Evolutionary conservation across 176 grass and related monocot species (phyloP).

Genomic region (Microstegium vimineum): DNA sequence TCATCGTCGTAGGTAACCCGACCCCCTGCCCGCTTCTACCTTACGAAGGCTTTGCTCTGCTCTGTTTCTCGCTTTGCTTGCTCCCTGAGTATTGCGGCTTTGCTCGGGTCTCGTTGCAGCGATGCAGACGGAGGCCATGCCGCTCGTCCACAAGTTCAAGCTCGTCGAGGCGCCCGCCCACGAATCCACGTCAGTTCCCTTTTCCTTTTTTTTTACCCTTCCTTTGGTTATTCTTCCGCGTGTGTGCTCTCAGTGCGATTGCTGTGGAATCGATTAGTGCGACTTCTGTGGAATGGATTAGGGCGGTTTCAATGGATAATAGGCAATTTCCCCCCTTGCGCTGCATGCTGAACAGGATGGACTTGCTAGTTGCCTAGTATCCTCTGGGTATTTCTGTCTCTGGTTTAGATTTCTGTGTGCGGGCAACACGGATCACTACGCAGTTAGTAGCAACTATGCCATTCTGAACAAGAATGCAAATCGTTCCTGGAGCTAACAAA

Average conservation of each 20-base stretch:
- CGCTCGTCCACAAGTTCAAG: conserved; percentile 64
- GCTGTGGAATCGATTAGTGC: neutral
- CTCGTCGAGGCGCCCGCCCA: conserved; percentile 46
- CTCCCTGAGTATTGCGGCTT: neutral
- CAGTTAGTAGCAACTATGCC: neutral
- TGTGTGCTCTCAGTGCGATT: neutral
- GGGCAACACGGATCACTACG: neutral
- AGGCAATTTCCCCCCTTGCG: neutral
- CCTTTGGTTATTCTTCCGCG: neutral
- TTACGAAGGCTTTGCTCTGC: neutral
- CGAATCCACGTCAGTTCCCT: conserved; percentile 45
- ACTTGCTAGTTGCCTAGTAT: too few relatives aligned
- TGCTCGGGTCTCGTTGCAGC: conserved; percentile 32
- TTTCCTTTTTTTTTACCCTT: too few relatives aligned
- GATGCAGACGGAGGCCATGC: conserved; percentile 88
- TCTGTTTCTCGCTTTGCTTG: neutral
- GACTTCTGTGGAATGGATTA: neutral
- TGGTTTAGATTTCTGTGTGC: neutral
- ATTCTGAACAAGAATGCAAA: neutral
- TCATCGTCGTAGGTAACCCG: conserved; percentile 71
- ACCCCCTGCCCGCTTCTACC: too few relatives aligned
- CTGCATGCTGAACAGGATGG: too few relatives aligned
- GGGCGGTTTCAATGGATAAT: neutral
- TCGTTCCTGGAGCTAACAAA: neutral
- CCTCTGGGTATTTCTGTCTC: neutral